Evolutionary conservation across 768 basidiomycete species (phyloP).

Genomic region (Goffeauzyma gilvescens): DNA sequence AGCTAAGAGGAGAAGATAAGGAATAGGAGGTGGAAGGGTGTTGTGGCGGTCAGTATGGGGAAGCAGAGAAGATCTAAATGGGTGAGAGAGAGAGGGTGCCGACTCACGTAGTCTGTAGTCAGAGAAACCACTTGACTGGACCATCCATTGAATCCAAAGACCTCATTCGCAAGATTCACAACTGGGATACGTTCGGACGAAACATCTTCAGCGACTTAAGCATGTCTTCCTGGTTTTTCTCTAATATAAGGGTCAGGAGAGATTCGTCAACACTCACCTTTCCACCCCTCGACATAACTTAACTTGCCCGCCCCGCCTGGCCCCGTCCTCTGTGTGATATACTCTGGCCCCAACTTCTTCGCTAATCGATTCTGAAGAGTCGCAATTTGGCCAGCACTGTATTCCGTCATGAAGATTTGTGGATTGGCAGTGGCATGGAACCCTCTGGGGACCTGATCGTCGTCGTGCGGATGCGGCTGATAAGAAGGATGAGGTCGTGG

Average conservation of each 20-base stretch:
- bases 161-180: constrained; percentile 92
- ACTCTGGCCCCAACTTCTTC: constrained; percentile 85
- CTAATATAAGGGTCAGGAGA: too few relatives aligned
- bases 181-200: constrained; percentile 37
- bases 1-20: neutral
- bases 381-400: constrained; percentile 48
- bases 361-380: constrained; percentile 61
- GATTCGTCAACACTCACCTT: constrained; percentile 36
- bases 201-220: too few relatives aligned
- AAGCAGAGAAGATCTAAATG: constrained; percentile 10
- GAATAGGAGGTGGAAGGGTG: neutral
- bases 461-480: too few relatives aligned
- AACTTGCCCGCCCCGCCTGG: constrained; percentile 38
- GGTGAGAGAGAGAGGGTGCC: neutral
- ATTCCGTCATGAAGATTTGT: constrained; percentile 42
- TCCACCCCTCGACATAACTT: constrained; percentile 79
- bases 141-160: constrained; percentile 97
- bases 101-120: constrained; percentile 36
- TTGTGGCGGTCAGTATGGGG: neutral
- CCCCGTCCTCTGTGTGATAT: constrained; percentile 68
- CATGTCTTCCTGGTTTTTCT: too few relatives aligned
- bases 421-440: too few relatives aligned
- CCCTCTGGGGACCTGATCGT: too few relatives aligned
- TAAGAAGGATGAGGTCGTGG: too few relatives aligned
- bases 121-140: constrained; percentile 58